A percentile compares a stretch with the other conserved stretches of the same genome.
phyloP scores from a whole-genome alignment of 2,329 filamentous ascomycete genomes.

The Ilyonectria sp. region DNA sequence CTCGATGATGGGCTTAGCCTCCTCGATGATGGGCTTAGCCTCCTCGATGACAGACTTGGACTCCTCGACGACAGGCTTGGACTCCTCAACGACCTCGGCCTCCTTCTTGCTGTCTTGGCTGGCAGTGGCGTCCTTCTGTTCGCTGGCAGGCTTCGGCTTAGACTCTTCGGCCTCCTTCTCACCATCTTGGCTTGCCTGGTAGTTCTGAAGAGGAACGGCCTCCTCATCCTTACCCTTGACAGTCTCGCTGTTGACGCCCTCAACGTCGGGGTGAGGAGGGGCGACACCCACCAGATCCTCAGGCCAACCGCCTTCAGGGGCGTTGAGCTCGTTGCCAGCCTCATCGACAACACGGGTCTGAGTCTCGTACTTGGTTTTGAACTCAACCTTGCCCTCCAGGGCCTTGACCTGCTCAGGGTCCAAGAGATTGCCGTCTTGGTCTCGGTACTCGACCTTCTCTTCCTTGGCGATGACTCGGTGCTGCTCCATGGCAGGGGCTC shows the following conservation, averaged over 20 bases:
- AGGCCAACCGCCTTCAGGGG: constrained; percentile 58
- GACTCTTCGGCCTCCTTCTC: constrained; percentile 70
- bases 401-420: constrained; percentile 86
- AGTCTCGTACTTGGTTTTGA: constrained; percentile 97
- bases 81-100: constrained; percentile 46
- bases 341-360: constrained; percentile 87
- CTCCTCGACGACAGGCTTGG: neutral
- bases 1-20: constrained; percentile 72
- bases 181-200: constrained; percentile 68
- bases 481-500: constrained; percentile 65
- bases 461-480: constrained; percentile 72
- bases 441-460: constrained; percentile 93
- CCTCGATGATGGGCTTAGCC: constrained; percentile 54
- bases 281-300: constrained; percentile 62
- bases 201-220: constrained; percentile 58
- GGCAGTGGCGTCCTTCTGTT: constrained; percentile 71
- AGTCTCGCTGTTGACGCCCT: constrained; percentile 74
- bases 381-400: constrained; percentile 93
- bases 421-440: constrained; percentile 92
- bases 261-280: constrained; percentile 73
- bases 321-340: constrained; percentile 81
- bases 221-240: constrained; percentile 56
- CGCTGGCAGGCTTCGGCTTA: constrained; percentile 74
- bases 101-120: constrained; percentile 50
- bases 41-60: constrained; percentile 60